Base-by-base conservation (phyloP, 2,329 filamentous ascomycete species). In the Cytospora piceae region DNA sequence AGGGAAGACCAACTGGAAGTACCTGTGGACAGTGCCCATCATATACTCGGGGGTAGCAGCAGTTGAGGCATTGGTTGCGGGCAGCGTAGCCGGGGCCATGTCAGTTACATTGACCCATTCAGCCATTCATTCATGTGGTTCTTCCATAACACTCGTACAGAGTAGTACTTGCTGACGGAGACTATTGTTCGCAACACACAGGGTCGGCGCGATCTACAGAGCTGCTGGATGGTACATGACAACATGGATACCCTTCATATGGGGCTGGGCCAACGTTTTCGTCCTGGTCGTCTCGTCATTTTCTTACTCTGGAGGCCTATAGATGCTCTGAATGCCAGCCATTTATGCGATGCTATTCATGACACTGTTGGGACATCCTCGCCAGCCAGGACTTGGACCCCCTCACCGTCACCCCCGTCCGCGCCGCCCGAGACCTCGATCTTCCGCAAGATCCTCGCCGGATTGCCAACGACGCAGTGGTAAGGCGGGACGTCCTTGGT, bases 171-270 rank as follows among this genome's bases (percentile, higher is more conserved):
- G 24, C 61, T 66, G 57, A 66, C 61, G 27, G 34, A 32, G 11
- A 39, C 53, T 32, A 55, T 69, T 34, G 69, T 58, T 15, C 39
- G 68, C 34, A 15, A 37, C 14, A 59, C n/a, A 20, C 69, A 94
- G 91, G 58, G 80, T 96, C 24, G 92, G 91, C 15, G 91, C 90
- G 11, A 86, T 94, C 42, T 97, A 96, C 74, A 86, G 88, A 71
- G 86, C 90, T 2, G 94, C 93, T 53, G 92, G 90, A 77, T 96
- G 94, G 75, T 84, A 88, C 72, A 95, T 97, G 93, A 94, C 93
- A 55, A 97, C 94, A 0, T 97, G 93, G 93, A 91, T 96, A 60
- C 94, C 94, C 0, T 90, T 95, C 73, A 85, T 94, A 27, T 97
- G 94, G 94, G 92, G 88, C 0, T 84, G 92, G 73, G 90, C 94